Conservation (phyloP, 305 asterid species). For the Rubia tinctorum region DNA sequence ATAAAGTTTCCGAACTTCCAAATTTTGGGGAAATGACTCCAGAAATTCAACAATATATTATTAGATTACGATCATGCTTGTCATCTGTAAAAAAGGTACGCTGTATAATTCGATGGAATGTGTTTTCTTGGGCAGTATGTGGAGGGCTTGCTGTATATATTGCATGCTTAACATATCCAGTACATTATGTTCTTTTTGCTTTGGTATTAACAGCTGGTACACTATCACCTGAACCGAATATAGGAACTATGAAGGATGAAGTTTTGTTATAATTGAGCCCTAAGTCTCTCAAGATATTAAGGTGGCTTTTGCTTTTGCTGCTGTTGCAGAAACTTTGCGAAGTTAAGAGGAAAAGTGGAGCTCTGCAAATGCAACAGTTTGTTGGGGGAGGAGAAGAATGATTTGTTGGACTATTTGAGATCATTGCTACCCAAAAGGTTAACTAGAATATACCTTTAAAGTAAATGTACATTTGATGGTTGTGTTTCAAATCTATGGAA, state of each 20-base stretch:
- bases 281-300: neutral
- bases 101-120: neutral
- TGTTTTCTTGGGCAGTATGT: neutral
- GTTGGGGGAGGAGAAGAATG: constrained; percentile 98
- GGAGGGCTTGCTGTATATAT: neutral
- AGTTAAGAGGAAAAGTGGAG: constrained; percentile 81
- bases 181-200: neutral
- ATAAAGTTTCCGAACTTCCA: constrained; percentile 39
- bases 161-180: neutral
- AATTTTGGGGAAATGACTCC: constrained; percentile 71
- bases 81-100: constrained; percentile 69
- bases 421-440: constrained; percentile 89
- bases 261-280: neutral
- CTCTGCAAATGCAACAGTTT: constrained; percentile 98
- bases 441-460: constrained; percentile 4
- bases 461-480: neutral
- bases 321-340: constrained; percentile 70
- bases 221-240: neutral
- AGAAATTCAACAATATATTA: constrained; percentile 68
- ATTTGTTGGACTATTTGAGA: constrained; percentile 83
- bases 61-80: constrained; percentile 54
- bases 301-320: constrained; percentile 12
- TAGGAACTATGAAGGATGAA: neutral
- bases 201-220: neutral
- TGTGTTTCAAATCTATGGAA: neutral